phyloP scores from a whole-genome alignment of 129 eudicot species.

The Helichrysum umbraculigerum region DNA sequence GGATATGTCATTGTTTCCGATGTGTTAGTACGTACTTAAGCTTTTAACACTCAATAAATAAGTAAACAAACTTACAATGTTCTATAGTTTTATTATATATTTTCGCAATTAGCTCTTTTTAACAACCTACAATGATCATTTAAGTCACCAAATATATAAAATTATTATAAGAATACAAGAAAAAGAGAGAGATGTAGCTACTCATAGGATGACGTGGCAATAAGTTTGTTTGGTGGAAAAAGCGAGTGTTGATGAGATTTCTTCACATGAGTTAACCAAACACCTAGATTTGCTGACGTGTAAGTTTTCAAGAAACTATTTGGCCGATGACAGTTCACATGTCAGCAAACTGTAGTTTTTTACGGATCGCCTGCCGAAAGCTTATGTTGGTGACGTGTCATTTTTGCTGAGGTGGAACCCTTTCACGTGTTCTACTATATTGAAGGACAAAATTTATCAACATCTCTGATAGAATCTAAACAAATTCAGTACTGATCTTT shows the following conservation, averaged over 20 bases:
- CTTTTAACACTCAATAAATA: no score
- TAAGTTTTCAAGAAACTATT: not conserved
- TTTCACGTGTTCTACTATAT: not conserved
- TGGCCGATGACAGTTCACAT: conserved; percentile 24
- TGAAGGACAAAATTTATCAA: not conserved
- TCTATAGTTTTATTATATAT: no score
- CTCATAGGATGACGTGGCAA: conserved; percentile 34
- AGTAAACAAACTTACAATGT: no score
- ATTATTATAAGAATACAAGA: no score
- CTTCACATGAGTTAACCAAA: conserved; percentile 37
- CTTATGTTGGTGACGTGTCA: conserved; percentile 22
- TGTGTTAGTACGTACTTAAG: no score
- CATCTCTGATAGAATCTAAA: not conserved
- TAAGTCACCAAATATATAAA: no score
- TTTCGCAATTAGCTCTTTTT: no score
- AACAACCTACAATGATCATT: no score
- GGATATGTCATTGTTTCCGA: no score
- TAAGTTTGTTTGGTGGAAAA: conserved; percentile 34
- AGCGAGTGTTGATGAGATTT: conserved; percentile 29
- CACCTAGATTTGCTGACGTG: conserved; percentile 33
- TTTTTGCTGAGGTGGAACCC: conserved; percentile 22
- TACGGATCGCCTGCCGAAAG: conserved; percentile 7
- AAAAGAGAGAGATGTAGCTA: not conserved
- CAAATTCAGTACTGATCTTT: no score
- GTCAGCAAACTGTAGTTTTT: conserved; percentile 20